These are phyloP conservation scores for Penicillium paradoxum DNA, from an alignment of 495 filamentous ascomycete genomes.

Conservation along the genomic window DNA sequence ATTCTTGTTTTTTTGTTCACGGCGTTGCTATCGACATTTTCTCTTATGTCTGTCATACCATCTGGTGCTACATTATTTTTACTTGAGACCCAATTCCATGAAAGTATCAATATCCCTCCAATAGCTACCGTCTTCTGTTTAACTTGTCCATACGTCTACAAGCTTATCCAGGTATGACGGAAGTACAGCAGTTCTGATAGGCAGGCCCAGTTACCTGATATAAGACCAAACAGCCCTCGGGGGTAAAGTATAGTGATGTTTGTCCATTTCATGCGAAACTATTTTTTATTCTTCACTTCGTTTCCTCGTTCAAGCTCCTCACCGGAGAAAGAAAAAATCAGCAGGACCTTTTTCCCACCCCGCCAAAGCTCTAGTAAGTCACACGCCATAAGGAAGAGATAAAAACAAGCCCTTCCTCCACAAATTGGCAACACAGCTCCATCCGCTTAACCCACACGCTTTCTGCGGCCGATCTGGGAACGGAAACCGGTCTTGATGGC, in stretches of 20 bases:
- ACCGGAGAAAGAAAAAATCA: slow-evolving; percentile 9
- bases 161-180: too few relatives aligned
- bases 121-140: too few relatives aligned
- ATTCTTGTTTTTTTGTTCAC: too few relatives aligned
- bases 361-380: slow-evolving; percentile 12
- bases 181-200: not conserved
- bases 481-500: slow-evolving; percentile 99
- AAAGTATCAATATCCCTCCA: too few relatives aligned
- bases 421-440: slow-evolving; percentile 10
- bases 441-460: slow-evolving; percentile 45
- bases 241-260: slow-evolving; percentile 8
- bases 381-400: slow-evolving; percentile 23
- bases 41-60: too few relatives aligned
- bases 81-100: too few relatives aligned
- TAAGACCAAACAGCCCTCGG: not conserved
- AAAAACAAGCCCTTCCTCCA: slow-evolving; percentile 20
- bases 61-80: too few relatives aligned
- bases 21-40: too few relatives aligned
- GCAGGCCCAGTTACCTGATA: not conserved
- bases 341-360: slow-evolving; percentile 11
- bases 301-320: slow-evolving; percentile 17
- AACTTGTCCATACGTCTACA: too few relatives aligned
- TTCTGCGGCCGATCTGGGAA: slow-evolving; percentile 94
- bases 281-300: slow-evolving; percentile 20
- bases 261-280: slow-evolving; percentile 24